These are phyloP conservation scores for Inga leiocalycina DNA, from an alignment of 306 rosid genomes.

Conservation along the genomic window DNA sequence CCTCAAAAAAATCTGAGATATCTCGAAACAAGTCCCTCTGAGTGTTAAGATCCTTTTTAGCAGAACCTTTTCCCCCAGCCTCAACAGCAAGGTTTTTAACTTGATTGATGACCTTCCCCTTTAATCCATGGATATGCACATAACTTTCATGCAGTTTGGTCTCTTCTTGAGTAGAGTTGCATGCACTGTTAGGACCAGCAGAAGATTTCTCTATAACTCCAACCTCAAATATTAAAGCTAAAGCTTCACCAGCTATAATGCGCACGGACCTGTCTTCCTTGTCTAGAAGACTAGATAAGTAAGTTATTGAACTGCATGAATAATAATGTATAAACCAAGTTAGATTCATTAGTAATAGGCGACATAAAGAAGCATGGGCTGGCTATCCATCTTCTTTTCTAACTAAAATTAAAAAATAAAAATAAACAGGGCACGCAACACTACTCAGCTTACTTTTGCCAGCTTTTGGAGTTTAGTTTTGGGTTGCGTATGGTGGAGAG, in stretches of 20 bases:
- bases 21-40: slow-evolving; percentile 76
- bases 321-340: not conserved
- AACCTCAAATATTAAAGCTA: slow-evolving; percentile 70
- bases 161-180: slow-evolving; percentile 46
- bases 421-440: not conserved
- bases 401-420: not conserved
- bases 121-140: slow-evolving; percentile 63
- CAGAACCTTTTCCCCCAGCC: slow-evolving; percentile 85
- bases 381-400: not conserved
- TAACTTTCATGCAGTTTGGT: slow-evolving; percentile 49
- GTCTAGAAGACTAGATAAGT: slow-evolving; percentile 70
- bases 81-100: slow-evolving; percentile 66
- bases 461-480: slow-evolving; percentile 64
- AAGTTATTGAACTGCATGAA: slow-evolving; percentile 65
- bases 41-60: slow-evolving; percentile 72
- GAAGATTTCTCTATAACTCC: slow-evolving; percentile 63
- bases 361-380: not conserved
- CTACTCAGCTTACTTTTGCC: slow-evolving; percentile 64
- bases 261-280: slow-evolving; percentile 76
- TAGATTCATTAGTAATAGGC: not conserved
- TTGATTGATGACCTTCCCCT: slow-evolving; percentile 65
- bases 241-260: slow-evolving; percentile 82
- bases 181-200: slow-evolving; percentile 39
- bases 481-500: slow-evolving; percentile 58
- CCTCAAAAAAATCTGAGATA: slow-evolving; percentile 68